These are phyloP conservation scores for Apiotrichum laibachii DNA, from an alignment of 1,284 basidiomycete species.

Conservation along the genomic window DNA sequence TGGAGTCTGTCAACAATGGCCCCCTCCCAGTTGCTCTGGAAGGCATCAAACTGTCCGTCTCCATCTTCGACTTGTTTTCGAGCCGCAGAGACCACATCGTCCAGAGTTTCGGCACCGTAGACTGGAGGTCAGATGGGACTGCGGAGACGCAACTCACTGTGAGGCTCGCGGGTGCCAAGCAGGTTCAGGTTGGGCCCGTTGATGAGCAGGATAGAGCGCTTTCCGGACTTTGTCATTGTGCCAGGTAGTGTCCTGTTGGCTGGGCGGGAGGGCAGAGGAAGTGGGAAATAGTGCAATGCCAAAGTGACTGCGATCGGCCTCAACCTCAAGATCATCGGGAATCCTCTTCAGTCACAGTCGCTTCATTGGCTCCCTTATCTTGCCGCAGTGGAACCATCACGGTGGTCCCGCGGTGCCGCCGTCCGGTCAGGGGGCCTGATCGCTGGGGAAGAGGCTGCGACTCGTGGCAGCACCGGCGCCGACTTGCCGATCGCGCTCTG, in stretches of 20 bases:
- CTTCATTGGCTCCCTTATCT: too few relatives aligned
- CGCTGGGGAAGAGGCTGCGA: too few relatives aligned
- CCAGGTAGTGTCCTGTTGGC: not conserved
- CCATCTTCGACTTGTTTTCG: slow-evolving; percentile 15
- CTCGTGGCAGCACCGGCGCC: too few relatives aligned
- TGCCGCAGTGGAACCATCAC: not conserved
- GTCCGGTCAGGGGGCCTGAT: not conserved
- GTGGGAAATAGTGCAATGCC: not conserved
- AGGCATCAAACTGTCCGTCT: slow-evolving; percentile 26
- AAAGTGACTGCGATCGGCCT: not conserved
- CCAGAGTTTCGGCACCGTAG: slow-evolving; percentile 45
- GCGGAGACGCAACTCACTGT: slow-evolving; percentile 19
- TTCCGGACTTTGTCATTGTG: slow-evolving; percentile 7
- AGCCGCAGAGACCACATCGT: slow-evolving; percentile 28
- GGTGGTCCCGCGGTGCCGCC: not conserved
- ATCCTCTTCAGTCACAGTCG: too few relatives aligned
- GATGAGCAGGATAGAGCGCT: slow-evolving; percentile 28
- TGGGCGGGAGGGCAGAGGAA: not conserved
- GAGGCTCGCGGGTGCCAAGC: slow-evolving; percentile 47
- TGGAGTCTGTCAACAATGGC: slow-evolving; percentile 47
- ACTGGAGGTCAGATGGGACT: slow-evolving; percentile 10
- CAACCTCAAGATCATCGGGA: too few relatives aligned
- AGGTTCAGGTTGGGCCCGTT: slow-evolving; percentile 50
- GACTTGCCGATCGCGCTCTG: too few relatives aligned
- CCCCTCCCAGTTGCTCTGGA: slow-evolving; percentile 49